Conservation (phyloP, 306 rosid species). For the Ceratonia siliqua region DNA sequence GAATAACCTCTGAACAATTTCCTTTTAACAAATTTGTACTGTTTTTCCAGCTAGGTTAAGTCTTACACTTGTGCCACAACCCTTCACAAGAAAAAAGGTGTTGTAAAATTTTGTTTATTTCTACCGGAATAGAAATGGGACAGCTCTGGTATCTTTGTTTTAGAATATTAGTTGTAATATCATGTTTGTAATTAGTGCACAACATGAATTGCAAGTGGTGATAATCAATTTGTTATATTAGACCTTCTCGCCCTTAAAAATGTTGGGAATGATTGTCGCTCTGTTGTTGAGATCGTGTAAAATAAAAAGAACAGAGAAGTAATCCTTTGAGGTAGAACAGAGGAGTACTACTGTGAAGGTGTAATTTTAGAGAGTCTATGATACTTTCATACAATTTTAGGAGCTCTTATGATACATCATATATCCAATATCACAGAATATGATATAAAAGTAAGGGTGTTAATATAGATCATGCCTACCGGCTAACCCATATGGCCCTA, state of each 20-base stretch:
- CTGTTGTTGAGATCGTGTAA: not conserved
- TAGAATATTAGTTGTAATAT: constrained; percentile 26
- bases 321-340: too few relatives aligned
- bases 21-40: constrained; percentile 3
- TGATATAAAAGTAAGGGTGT: too few relatives aligned
- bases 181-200: constrained; percentile 47
- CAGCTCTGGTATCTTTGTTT: constrained; percentile 38
- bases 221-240: not conserved
- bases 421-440: too few relatives aligned
- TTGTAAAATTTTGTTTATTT: constrained; percentile 48
- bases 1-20: constrained; percentile 45
- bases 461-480: too few relatives aligned
- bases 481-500: too few relatives aligned
- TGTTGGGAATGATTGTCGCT: not conserved
- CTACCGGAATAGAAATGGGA: constrained; percentile 25
- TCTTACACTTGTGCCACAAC: constrained; percentile 34
- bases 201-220: constrained; percentile 34
- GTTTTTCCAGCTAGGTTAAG: constrained; percentile 24
- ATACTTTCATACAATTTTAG: too few relatives aligned
- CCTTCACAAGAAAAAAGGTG: constrained; percentile 35
- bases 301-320: not conserved
- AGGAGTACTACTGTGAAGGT: too few relatives aligned
- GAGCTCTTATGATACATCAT: too few relatives aligned
- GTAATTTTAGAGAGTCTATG: too few relatives aligned
- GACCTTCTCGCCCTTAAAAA: not conserved